These are phyloP conservation scores for Zygosaccharomyces pseudobailii DNA, from an alignment of 1,139 yeast species.

Conservation along the genomic window DNA sequence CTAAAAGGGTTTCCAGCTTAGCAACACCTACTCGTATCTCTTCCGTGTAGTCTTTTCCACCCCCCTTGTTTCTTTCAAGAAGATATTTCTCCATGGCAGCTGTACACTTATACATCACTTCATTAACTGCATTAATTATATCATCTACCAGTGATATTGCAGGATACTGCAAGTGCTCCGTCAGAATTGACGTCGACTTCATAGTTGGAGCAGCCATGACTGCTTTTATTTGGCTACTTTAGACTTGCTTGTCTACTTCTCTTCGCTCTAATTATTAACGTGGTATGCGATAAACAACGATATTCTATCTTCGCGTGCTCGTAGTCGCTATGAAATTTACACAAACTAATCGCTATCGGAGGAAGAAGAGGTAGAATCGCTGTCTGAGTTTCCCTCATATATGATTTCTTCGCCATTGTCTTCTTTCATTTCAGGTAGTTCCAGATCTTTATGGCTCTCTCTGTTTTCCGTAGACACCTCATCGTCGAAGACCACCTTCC, in stretches of 20 bases:
- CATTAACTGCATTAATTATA: conserved; percentile 83
- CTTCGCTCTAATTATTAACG: background rate
- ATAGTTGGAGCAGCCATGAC: conserved; percentile 40
- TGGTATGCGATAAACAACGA: too few species aligned
- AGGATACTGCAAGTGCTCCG: conserved; percentile 84
- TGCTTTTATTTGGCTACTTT: too few species aligned
- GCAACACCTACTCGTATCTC: conserved; percentile 78
- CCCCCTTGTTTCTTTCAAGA: conserved; percentile 29
- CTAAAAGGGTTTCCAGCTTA: conserved; percentile 71
- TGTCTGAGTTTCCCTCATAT: conserved; percentile 33
- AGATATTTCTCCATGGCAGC: conserved; percentile 72
- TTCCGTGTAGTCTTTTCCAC: conserved; percentile 29
- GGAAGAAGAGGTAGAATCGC: conserved; percentile 26
- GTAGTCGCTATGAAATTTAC: background rate
- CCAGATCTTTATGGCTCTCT: conserved; percentile 34
- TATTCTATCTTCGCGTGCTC: background rate
- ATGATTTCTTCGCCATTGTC: conserved; percentile 34
- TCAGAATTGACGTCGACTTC: conserved; percentile 54
- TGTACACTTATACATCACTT: conserved; percentile 76
- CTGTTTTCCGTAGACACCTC: conserved; percentile 34
- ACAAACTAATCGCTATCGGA: conserved; percentile 26
- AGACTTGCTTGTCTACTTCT: background rate
- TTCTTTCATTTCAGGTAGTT: conserved; percentile 31
- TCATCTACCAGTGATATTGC: conserved; percentile 87
- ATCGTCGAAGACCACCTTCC: conserved; percentile 40